Evolutionary conservation across 2,329 filamentous ascomycete species (phyloP), one percentile per base, ranked within the genome.

Genomic region (Penicillium fuscoglaucum): DNA sequence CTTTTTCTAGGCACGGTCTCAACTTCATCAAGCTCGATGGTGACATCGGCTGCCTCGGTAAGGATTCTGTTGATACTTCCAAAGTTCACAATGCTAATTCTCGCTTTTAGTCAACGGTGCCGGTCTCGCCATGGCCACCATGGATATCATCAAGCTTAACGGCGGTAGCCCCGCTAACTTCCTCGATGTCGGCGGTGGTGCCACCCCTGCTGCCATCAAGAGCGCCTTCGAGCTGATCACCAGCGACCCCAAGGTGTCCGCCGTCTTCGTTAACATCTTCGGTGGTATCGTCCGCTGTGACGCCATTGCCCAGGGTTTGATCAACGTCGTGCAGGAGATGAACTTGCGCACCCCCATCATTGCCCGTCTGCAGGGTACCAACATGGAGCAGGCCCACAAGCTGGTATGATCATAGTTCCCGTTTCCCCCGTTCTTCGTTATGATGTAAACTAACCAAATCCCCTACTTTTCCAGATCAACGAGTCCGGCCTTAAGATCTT

Each of bases 1-100:
- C 21, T 58, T 31, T 40, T 12, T 45, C 52, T 59, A 81, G 79
- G 59, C 72, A 81, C 68, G 91, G 91, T 72, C 87, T 99, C 68
- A 99, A 99, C 87, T 99, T 99, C 83, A 99, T 99, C 86, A 99
- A 99, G 87, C 89, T 99, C 62, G 95, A 98, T 75, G 95, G 95
- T 76, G 95, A 99, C 77, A 99, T 99, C 76, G 95, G 95, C 80
- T 99, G 95, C 84, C 85, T 98, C 61, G 78, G 77, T 79, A 72
- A 61, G 70, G 31, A 48, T 52, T 33, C 13, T 44, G 19, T 39
- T 9, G 33, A 52, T 28, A 15, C 13, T 43, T 40, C 5, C 12
- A 29, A 19, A 41, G 17, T 29, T 37, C 29, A 13, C 19, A 44
- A 57, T 59, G 48, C 49, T 59, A 37, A 49, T 35, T 10, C 19